Conservation (phyloP, 441 rosid genomes). For the Syzygium syzygioides region DNA sequence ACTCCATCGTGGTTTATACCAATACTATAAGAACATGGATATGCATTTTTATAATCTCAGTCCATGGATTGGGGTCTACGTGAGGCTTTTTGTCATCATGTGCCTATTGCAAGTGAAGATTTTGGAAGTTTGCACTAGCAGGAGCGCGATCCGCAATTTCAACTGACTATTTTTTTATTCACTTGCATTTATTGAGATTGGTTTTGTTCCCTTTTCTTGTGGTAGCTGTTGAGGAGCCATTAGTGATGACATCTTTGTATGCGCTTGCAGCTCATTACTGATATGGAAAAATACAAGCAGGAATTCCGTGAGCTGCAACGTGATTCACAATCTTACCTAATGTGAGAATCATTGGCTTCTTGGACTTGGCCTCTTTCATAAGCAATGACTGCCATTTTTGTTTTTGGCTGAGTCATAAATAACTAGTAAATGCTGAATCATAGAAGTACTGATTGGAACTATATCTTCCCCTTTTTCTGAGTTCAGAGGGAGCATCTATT, state of each 20-base stretch:
- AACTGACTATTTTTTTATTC: not conserved
- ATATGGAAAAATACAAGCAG: slow-evolving; percentile 86
- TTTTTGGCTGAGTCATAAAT: not conserved
- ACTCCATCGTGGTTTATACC: not conserved
- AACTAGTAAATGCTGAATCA: not conserved
- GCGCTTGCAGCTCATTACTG: slow-evolving; percentile 57
- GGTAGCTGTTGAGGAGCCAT: not conserved
- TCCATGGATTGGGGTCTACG: not conserved
- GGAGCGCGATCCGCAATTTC: not conserved
- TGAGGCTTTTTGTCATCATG: not conserved
- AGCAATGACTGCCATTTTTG: not conserved
- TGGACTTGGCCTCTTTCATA: not conserved
- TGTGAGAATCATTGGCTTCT: slow-evolving; percentile 25
- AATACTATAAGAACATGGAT: not conserved
- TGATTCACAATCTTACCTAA: slow-evolving; percentile 43
- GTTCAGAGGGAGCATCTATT: not conserved
- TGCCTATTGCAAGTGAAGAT: not conserved
- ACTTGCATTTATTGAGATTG: not conserved
- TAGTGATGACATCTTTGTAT: not conserved
- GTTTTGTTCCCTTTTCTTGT: not conserved
- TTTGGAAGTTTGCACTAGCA: not conserved
- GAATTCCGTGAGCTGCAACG: slow-evolving; percentile 39
- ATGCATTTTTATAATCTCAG: not conserved
- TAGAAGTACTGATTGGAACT: not conserved
- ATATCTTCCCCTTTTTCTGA: not conserved